Evolutionary conservation across 2,329 filamentous ascomycete genomes (phyloP).

Genomic region (Beauveria varroae): DNA sequence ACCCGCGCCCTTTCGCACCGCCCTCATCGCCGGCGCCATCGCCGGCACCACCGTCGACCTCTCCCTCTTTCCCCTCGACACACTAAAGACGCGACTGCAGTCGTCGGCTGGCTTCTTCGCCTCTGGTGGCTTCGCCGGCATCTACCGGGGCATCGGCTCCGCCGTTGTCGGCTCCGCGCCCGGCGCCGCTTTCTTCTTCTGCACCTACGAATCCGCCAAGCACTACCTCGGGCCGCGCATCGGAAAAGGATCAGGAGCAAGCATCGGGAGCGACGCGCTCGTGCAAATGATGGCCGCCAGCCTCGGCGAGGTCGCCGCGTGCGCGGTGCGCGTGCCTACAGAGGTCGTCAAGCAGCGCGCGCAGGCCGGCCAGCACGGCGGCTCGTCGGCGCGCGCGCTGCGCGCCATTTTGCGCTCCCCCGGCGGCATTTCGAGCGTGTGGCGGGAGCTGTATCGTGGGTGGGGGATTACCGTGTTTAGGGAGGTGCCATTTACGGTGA

Average conservation of each 20-base stretch:
- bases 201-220: slow-evolving; percentile 80
- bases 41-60: slow-evolving; percentile 96
- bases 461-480: slow-evolving; percentile 89
- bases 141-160: slow-evolving; percentile 87
- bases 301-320: slow-evolving; percentile 84
- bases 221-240: slow-evolving; percentile 32
- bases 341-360: slow-evolving; percentile 95
- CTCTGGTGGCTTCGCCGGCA: slow-evolving; percentile 79
- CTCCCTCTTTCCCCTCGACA: slow-evolving; percentile 95
- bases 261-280: slow-evolving; percentile 24
- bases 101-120: slow-evolving; percentile 69
- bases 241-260: slow-evolving; percentile 4
- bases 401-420: slow-evolving; percentile 52
- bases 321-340: slow-evolving; percentile 84
- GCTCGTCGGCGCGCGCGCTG: slow-evolving; percentile 59
- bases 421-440: slow-evolving; percentile 52
- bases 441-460: slow-evolving; percentile 82
- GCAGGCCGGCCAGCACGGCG: slow-evolving; percentile 76
- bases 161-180: slow-evolving; percentile 88
- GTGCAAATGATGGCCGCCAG: slow-evolving; percentile 81
- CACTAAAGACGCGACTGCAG: slow-evolving; percentile 95
- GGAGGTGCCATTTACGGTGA: slow-evolving; percentile 93
- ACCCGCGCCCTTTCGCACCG: slow-evolving; percentile 44
- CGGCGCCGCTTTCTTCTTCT: slow-evolving; percentile 94
- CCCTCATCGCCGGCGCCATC: slow-evolving; percentile 73